Percentiles rank a stretch among this genome's conserved stretches.
Evolutionary conservation across 306 rosid species (phyloP).

Genomic region (Quercus rubra): DNA sequence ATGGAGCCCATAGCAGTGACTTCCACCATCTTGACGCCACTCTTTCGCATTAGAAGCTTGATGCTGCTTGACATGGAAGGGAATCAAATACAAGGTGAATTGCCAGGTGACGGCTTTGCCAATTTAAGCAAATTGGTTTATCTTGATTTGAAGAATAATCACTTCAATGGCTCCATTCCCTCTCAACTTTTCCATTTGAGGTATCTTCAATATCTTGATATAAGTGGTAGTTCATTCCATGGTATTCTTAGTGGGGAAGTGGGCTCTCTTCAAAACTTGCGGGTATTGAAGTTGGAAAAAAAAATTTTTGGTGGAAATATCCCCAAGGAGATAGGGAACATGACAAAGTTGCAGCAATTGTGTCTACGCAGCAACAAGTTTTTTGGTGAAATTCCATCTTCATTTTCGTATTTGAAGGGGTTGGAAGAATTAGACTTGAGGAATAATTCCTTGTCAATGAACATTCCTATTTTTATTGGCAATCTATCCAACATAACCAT

Average conservation of each 20-base stretch:
- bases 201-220: too few species aligned
- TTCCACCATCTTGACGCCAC: slow-evolving; percentile 7
- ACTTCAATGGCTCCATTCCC: not conserved
- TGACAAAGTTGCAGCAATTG: slow-evolving; percentile 11
- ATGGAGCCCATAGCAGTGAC: slow-evolving; percentile 2
- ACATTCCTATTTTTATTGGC: slow-evolving; percentile 17
- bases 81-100: slow-evolving; percentile 9
- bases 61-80: slow-evolving; percentile 15
- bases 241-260: too few species aligned
- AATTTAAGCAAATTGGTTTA: slow-evolving; percentile 17
- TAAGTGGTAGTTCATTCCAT: too few species aligned
- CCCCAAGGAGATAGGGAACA: slow-evolving; percentile 12
- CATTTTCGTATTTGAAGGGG: slow-evolving; percentile 3
- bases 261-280: too few species aligned
- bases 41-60: slow-evolving; percentile 25
- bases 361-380: slow-evolving; percentile 6
- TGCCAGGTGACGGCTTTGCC: slow-evolving; percentile 13
- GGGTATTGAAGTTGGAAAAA: too few species aligned
- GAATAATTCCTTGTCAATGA: slow-evolving; percentile 11
- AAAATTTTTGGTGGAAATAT: not conserved
- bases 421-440: slow-evolving; percentile 17
- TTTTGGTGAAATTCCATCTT: slow-evolving; percentile 11
- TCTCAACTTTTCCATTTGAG: too few species aligned
- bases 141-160: slow-evolving; percentile 20
- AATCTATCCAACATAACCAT: slow-evolving; percentile 23